Percentiles rank a stretch among this genome's conserved stretches.
phyloP scores from a whole-genome alignment of 805 yeast genomes.

The Candida qinlingensis region DNA sequence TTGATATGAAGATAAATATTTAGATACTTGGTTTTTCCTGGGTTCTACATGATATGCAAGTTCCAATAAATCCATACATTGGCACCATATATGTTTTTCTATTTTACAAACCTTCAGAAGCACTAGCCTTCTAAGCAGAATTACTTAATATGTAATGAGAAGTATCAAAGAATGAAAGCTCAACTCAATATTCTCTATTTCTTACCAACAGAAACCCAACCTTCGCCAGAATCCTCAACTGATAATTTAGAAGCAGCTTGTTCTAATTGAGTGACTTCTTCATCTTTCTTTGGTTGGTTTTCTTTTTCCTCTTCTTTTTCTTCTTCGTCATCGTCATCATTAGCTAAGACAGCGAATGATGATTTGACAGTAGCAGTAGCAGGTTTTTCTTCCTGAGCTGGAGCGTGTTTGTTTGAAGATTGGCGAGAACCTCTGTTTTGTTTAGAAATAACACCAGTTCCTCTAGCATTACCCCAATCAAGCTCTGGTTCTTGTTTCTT shows the following conservation, averaged over 20 bases:
- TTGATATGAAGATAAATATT: no score
- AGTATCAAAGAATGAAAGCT: neutral
- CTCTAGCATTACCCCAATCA: conserved; percentile 60
- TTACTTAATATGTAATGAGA: no score
- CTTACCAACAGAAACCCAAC: conserved; percentile 45
- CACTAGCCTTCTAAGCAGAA: neutral
- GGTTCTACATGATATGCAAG: neutral
- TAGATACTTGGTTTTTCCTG: no score
- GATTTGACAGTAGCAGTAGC: conserved; percentile 34
- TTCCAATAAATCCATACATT: neutral
- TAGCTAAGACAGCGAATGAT: conserved; percentile 43
- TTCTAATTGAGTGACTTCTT: conserved; percentile 27
- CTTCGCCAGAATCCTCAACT: conserved; percentile 31
- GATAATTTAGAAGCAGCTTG: conserved; percentile 36
- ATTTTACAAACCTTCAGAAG: neutral
- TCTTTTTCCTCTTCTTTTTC: conserved; percentile 16
- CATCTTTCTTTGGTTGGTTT: conserved; percentile 10
- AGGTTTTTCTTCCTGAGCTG: conserved; percentile 6
- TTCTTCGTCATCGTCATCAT: conserved; percentile 48
- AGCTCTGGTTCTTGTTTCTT: conserved; percentile 50
- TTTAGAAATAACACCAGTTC: conserved; percentile 24
- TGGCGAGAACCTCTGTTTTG: conserved; percentile 10
- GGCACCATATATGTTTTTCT: neutral
- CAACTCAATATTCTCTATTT: conserved; percentile 16
- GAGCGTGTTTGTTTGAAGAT: neutral